Base-by-base conservation (phyloP, 2,329 filamentous ascomycete genomes). In the Phialemoniopsis sp. region DNA sequence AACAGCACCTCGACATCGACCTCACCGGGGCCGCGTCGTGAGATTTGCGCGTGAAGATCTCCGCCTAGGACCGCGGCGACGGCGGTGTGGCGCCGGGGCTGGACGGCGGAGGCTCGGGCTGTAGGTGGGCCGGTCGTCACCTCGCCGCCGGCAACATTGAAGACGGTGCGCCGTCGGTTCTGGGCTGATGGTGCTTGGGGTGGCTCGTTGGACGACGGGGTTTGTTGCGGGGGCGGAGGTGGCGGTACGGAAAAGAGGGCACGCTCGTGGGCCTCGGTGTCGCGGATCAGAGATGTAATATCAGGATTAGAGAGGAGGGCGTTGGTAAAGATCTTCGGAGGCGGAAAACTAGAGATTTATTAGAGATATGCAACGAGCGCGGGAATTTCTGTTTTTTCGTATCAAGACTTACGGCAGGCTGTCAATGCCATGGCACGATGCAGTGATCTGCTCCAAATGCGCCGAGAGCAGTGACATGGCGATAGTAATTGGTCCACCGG, bases 271-370 rank as follows among this genome's bases (percentile, higher is more conserved):
- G 85, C 69, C 63, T 98, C 93, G 4, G 91, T 96, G 60, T 98
- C 93, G 44, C 93, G 87, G 55, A 98, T 96, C 35, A 98, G 71
- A 12, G 87, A 80, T 4, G 93, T 97, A 51, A 98, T 97, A 62
- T 98, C 93, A 62, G 90, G 84, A 49, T 82, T 82, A 41, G 85
- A 82, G 36, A 97, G 81, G 30, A 98, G 76, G 28, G 93, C 89
- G 60, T 95, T 96, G 50, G 90, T 93, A 67, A 97, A 98, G 56
- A 93, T 89, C 55, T 88, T 94, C n/a, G 91, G 88, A 3, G 80
- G 80, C 31, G 88, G 88, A 53, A 97, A 97, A 33, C 12, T 10
- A 28, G 21, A 21, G 13, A 16, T 7, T 32, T 32, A 29, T 29
- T 36, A 37, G 21, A 15, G 14, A 13, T 29, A n/a, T 26, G 17